Percentiles rank a stretch among this genome's conserved stretches.
phyloP scores from a whole-genome alignment of 768 basidiomycete genomes.

The Leccinum incarnatum region DNA sequence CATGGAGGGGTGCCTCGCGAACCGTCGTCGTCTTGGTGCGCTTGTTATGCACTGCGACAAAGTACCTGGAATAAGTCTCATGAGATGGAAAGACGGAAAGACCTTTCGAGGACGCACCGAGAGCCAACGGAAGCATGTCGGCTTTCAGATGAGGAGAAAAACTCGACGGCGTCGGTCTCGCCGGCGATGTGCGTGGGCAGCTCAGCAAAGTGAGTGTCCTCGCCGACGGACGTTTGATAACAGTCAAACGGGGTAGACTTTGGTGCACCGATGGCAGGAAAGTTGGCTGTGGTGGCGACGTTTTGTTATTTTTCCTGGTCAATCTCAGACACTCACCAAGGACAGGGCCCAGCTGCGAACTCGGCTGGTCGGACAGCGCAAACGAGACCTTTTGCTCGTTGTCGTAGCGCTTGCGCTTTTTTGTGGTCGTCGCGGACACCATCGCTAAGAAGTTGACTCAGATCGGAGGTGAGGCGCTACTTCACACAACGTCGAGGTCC shows the following conservation, averaged over 20 bases:
- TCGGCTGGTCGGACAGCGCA: constrained; percentile 34
- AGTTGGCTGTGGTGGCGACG: constrained; percentile 45
- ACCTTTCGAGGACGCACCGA: constrained; percentile 47
- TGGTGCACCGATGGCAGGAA: constrained; percentile 63
- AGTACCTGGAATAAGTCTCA: constrained; percentile 52
- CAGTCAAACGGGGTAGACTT: constrained; percentile 57
- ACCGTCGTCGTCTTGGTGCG: constrained; percentile 70
- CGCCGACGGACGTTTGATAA: constrained; percentile 44
- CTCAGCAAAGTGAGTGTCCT: constrained; percentile 30
- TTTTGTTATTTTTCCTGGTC: constrained; percentile 1
- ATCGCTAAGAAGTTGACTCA: constrained; percentile 17
- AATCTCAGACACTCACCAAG: constrained; percentile 42
- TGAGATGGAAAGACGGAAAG: constrained; percentile 3
- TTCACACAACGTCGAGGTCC: constrained; percentile 22
- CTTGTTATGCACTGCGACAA: constrained; percentile 80
- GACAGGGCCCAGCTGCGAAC: constrained; percentile 45
- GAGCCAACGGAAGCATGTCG: constrained; percentile 56
- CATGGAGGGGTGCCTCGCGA: constrained; percentile 65
- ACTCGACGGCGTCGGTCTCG: constrained; percentile 83
- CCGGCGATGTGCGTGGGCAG: constrained; percentile 58
- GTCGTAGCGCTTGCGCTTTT: constrained; percentile 50
- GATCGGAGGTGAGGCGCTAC: constrained; percentile 8
- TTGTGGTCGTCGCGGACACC: constrained; percentile 29
- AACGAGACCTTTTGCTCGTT: constrained; percentile 37
- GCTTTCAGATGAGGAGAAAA: constrained; percentile 61